Base-by-base conservation (phyloP, 208 protist species). In the Leptomonas pyrrhocoris region DNA sequence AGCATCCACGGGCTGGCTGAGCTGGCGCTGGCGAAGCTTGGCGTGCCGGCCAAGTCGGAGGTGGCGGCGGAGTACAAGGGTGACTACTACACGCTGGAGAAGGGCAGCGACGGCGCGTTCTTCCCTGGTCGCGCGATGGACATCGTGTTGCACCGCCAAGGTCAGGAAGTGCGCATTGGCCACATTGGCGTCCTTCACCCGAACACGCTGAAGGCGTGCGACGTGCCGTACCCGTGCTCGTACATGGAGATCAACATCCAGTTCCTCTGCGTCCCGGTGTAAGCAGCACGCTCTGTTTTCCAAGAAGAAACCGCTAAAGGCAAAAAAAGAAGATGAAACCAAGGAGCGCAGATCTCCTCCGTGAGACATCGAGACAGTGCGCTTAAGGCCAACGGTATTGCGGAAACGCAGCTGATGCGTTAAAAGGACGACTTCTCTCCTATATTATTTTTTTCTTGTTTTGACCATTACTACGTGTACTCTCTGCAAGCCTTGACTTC, bases 231-330 rank as follows among this genome's bases (percentile, higher is more conserved):
- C 70, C 96, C 96, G 40, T 97, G 90, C 77, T 97, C 96, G 1
- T 93, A 88, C 73, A 83, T 98, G 63, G 97, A 99, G 83, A 48
- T 99, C 25, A 96, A 96, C 77, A 85, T 96, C 38, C 92, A 96
- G 65, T 95, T 94, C 55, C 67, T 86, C 21, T 91, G 85, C 56
- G 74, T 68, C 21, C 67, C 66, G 34, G 34, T 73, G 7, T 72
- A 57, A n/a, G 5, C 21, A n/a, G 48, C 28, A 16, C 18, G 25
- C 7, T 51, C 18, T 42, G 18, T 45, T 55, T 55, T 45, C 40
- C 23, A 12, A 48, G 16, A 48, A 48, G 43, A 48, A 48, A 16
- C 3, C 36, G 56, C 6, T 31, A 25, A 2, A 4, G 50, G 2
- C 31, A 69, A 56, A 31, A 6, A 42, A 43, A 27, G 23, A 56